Evolutionary conservation across 345 rosid genomes (phyloP), one percentile per base, ranked within the genome.

Genomic region (Barbarea vulgaris): DNA sequence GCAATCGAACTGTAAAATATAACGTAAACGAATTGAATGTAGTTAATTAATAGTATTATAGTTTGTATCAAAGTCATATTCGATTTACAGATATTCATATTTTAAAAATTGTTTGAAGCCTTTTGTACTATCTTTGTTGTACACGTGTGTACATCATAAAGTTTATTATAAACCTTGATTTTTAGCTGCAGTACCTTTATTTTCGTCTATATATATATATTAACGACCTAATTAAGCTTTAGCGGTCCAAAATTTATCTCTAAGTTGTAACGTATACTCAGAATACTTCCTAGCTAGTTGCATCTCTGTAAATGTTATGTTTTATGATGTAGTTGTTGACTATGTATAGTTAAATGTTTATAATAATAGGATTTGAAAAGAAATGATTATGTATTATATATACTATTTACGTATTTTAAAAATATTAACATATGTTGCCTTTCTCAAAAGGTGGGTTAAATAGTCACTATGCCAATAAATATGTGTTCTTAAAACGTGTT

Each of bases 1-100:
- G 60, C 61, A 66, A 58, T 67, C 46, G 54, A 59, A 67, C 52
- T 50, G 3, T 67, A 50, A 24, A 37, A 28, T 56, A 67, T 59
- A 67, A 67, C 47, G 74, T 50, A 50, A 67, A 37, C 24, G 68
- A 67, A 9, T 17, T 58, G 27, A 48, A 59, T 67, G 36, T 58
- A 59, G 14, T 41, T 51, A 59, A 63, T 36, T 46, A 25, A 59
- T 68, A n/a, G n/a, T n/a, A 14, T 8, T 10, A 50, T n/a, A 62
- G 18, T 62, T 42, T 44, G 46, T 25, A 47, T 34, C 48, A 61
- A 52, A 67, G 57, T 53, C 51, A 69, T 52, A 39, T 52, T 67
- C 41, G 39, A 19, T 12, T 48, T 75, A 15, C 27, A 50, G 22
- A 54, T 28, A 27, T 25, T 46, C n/a, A 58, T 72, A 36, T 24